Conservation (phyloP, 1,284 basidiomycete genomes). For the Xerocomus minutiporus region DNA sequence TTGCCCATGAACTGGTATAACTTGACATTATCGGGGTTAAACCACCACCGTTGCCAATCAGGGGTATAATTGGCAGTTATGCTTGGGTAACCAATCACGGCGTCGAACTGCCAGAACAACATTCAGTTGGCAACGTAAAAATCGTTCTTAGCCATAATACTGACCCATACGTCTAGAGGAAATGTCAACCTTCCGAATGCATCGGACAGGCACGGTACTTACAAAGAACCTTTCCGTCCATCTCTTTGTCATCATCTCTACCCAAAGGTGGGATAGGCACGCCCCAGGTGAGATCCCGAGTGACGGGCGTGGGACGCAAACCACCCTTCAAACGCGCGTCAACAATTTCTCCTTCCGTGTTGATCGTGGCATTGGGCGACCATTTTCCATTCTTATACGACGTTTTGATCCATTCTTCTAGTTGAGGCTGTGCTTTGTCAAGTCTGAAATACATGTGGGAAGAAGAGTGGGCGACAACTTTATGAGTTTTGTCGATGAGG, state of each 20-base stretch:
- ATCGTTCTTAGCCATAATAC: constrained; percentile 23
- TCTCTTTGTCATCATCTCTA: constrained; percentile 70
- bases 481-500: constrained; percentile 80
- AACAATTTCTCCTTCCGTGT: constrained; percentile 80
- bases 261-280: constrained; percentile 83
- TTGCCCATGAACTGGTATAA: constrained; percentile 99
- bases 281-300: constrained; percentile 95
- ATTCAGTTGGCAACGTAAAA: constrained; percentile 8
- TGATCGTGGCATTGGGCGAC: constrained; percentile 90
- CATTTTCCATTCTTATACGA: constrained; percentile 83
- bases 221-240: constrained; percentile 97
- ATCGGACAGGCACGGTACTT: constrained; percentile 33
- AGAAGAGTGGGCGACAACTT: constrained; percentile 70
- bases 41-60: constrained; percentile 98
- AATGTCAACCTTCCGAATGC: constrained; percentile 2
- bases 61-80: constrained; percentile 95
- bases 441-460: constrained; percentile 95
- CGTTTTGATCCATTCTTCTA: constrained; percentile 86
- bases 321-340: constrained; percentile 89
- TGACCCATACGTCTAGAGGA: constrained; percentile 74
- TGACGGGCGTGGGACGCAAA: constrained; percentile 86
- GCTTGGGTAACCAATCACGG: constrained; percentile 95
- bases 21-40: constrained; percentile 86
- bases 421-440: constrained; percentile 76
- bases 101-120: constrained; percentile 73